These are phyloP conservation scores for Suhomyces kilbournensis DNA, from an alignment of 805 yeast genomes.

Conservation along the genomic window DNA sequence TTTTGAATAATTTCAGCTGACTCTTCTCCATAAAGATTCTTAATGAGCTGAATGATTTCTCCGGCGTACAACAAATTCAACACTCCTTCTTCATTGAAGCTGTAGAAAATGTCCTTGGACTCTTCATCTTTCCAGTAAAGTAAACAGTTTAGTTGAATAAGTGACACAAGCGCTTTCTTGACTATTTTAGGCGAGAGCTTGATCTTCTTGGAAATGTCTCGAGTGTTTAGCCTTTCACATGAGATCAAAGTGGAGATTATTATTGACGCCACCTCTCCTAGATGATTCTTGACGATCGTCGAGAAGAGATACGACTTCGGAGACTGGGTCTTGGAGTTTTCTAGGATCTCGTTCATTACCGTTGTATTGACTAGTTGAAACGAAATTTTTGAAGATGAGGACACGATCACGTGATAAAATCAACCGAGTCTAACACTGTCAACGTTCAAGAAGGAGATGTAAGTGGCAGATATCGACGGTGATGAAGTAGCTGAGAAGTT, in stretches of 20 bases:
- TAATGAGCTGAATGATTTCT: conserved; percentile 58
- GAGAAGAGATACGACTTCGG: conserved; percentile 61
- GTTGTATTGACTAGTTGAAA: neutral
- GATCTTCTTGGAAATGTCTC: conserved; percentile 49
- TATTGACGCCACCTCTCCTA: conserved; percentile 73
- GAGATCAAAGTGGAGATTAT: conserved; percentile 60
- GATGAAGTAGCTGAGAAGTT: neutral
- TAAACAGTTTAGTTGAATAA: conserved; percentile 78
- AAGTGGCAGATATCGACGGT: neutral
- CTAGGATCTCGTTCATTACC: conserved; percentile 17
- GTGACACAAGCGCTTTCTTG: conserved; percentile 65
- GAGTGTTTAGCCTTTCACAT: conserved; percentile 61
- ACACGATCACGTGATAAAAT: neutral
- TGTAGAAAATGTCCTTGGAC: conserved; percentile 45
- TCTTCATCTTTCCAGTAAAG: conserved; percentile 54
- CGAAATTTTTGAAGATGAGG: neutral
- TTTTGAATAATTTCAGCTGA: conserved; percentile 66
- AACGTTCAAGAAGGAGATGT: too few relatives aligned
- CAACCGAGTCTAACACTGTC: neutral
- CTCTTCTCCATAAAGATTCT: conserved; percentile 41
- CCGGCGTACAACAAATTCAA: conserved; percentile 71
- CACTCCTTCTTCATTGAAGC: conserved; percentile 61
- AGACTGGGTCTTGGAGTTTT: conserved; percentile 47
- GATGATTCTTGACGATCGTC: conserved; percentile 47
- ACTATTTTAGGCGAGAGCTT: conserved; percentile 49